Base-by-base conservation (phyloP, 2,329 filamentous ascomycete species). In the Diplodia intermedia region DNA sequence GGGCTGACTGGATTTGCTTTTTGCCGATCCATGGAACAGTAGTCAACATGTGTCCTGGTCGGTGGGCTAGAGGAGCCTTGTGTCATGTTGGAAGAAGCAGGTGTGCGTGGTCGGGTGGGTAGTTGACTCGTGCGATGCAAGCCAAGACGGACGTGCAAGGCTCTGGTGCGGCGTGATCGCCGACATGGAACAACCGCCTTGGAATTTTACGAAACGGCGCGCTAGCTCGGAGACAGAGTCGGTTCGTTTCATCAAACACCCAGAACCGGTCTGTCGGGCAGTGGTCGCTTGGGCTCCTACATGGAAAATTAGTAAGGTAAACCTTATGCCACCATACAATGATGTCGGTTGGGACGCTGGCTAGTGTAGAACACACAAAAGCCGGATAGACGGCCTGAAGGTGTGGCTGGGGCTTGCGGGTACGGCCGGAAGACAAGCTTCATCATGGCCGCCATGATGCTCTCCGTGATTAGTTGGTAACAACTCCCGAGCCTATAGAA, bases 81-180 rank as follows among this genome's bases (percentile, higher is more conserved):
- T n/a, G 36, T 20, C 36, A 50, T 36, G 18, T 50, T 33, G 29
- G 57, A 38, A 38, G 26, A 49, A 62, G 3, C 31, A 20, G 43
- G 31, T 49, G 57, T 50, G 31, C 9, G 15, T 5, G 31, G 43
- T 4, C 11, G 36, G 18, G 4, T 5, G 3, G 57, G 40, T n/a
- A 31, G 57, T 62, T 50, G 57, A 62, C 57, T 50, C 57, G 40
- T n/a, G 38, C 38, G 11, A 8, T 2, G 2, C 47, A 29, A 50
- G 57, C 57, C 57, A 62, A 62, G 57, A 62, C 57, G 57, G 57
- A 62, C 57, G n/a, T 62, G 57, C 57, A 47, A 50, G 57, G 40
- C 23, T 15, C 50, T 50, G 20, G 11, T 29, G 15, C 57, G 23
- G 57, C 26, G 18, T 62, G 57, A 62, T 62, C 57, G 57, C 40